Evolutionary conservation across 345 rosid species (phyloP).

Genomic region (Dipteronia dyeriana): DNA sequence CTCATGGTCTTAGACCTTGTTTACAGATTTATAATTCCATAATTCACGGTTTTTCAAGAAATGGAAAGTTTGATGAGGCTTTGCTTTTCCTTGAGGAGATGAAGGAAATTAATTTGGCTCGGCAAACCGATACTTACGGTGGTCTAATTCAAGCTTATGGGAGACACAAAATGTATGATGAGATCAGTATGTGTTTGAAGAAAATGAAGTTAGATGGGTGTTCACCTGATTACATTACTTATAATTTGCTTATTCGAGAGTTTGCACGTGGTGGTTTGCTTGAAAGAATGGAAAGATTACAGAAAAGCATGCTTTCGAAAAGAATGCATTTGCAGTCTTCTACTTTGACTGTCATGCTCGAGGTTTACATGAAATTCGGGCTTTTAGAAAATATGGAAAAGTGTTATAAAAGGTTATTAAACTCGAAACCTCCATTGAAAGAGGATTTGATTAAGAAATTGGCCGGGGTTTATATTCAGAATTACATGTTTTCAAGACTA

Average conservation of each 20-base stretch:
- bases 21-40: conserved; percentile 52
- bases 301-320: conserved; percentile 42
- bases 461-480: conserved; percentile 57
- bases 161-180: conserved; percentile 58
- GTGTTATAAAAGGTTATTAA: conserved; percentile 33
- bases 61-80: conserved; percentile 55
- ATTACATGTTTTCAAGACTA: conserved; percentile 69
- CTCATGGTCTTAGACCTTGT: conserved; percentile 38
- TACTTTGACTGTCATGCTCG: conserved; percentile 60
- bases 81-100: conserved; percentile 43
- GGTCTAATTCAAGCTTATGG: conserved; percentile 64
- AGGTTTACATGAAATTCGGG: conserved; percentile 60
- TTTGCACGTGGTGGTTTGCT: conserved; percentile 64
- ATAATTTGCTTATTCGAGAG: conserved; percentile 61
- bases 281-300: conserved; percentile 54
- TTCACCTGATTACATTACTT: conserved; percentile 54
- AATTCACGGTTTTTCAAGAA: conserved; percentile 47
- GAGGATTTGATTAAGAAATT: conserved; percentile 60
- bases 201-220: conserved; percentile 59
- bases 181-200: conserved; percentile 56
- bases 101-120: conserved; percentile 43
- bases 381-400: conserved; percentile 64
- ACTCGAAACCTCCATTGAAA: conserved; percentile 35
- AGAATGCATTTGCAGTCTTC: conserved; percentile 53
- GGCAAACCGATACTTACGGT: conserved; percentile 46